These are phyloP conservation scores for Elsinoe australis DNA, from an alignment of 2,329 filamentous ascomycete species.

Conservation along the genomic window DNA sequence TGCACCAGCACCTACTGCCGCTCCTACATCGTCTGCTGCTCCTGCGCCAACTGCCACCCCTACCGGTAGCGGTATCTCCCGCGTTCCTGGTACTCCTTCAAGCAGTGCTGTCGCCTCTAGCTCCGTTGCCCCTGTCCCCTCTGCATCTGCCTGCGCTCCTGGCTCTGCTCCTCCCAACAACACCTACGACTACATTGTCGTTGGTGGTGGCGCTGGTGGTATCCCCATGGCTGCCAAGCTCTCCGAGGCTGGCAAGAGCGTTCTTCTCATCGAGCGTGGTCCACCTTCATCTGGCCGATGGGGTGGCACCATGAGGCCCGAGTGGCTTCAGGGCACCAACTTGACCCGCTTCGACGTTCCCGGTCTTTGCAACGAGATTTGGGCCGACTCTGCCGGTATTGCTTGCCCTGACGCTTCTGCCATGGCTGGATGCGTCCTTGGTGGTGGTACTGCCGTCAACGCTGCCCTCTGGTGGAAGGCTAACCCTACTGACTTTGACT, in stretches of 20 bases:
- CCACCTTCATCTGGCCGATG: constrained; percentile 55
- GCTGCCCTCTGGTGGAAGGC: constrained; percentile 54
- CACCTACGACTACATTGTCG: constrained; percentile 56
- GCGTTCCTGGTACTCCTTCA: constrained; percentile 20
- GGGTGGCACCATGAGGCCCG: constrained; percentile 53
- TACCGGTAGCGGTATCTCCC: constrained; percentile 17
- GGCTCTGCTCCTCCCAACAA: constrained; percentile 33
- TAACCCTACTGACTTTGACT: constrained; percentile 59
- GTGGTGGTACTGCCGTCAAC: constrained; percentile 60
- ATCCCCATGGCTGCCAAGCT: constrained; percentile 54
- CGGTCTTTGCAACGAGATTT: constrained; percentile 64
- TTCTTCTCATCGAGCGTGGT: constrained; percentile 49
- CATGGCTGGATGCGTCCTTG: constrained; percentile 65
- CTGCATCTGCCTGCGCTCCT: constrained; percentile 23
- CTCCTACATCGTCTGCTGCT: constrained; percentile 51
- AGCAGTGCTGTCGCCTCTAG: constrained; percentile 28
- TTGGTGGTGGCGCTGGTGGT: constrained; percentile 56
- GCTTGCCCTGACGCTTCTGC: constrained; percentile 63
- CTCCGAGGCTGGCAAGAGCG: constrained; percentile 56
- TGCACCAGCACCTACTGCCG: constrained; percentile 51
- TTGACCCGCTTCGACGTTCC: constrained; percentile 65
- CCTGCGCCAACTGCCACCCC: constrained; percentile 8
- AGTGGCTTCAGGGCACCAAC: constrained; percentile 55
- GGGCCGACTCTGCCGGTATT: constrained; percentile 51
- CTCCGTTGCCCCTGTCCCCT: constrained; percentile 25